Base-by-base conservation (phyloP, 176 grass and related monocot genomes). In the Bothriochloa decipiens region DNA sequence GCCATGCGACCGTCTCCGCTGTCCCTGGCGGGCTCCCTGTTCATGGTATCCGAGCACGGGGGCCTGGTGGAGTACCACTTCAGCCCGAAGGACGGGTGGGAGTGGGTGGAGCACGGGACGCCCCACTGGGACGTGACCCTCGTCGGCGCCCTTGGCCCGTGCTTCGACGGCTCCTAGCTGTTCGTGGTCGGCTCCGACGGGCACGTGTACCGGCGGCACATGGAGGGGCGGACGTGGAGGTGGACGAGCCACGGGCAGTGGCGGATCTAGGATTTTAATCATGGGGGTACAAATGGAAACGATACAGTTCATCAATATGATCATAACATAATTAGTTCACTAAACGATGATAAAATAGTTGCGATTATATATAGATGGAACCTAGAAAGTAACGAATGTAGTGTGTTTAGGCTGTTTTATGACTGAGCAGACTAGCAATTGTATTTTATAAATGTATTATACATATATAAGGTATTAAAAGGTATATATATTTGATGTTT, bases 31-130 rank as follows among this genome's bases (percentile, higher is more conserved):
- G 93, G 96, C 11, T 98, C 96, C 47, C 72, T 98, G 49, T 98
- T 98, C 86, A 91, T 98, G 93, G 76, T 94, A 20, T 98, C 96
- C 1, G 96, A 93, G 57, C 77, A 90, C 17, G 96, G 96, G 68
- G 87, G 89, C 2, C 88, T 98, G 12, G 85, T 98, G 1, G 96
- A 98, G 96, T 98, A 98, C 77, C 83, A 91, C 67, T 98, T 92
- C 91, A 85, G 80, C 77, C 74, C 83, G 20, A 83, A 84, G 55
- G 96, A 89, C 10, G 91, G 89, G 65, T 98, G 96, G 96, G 93
- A 94, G 64, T 98, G 96, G 96, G 89, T 98, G 42, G 93, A 98
- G 89, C 96, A 98, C 22, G 96, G 96, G 27, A 93, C 81, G n/a
- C 96, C 96, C 5, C 85, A 87, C 39, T 76, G 86, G 45, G 96